Conservation (phyloP, 169 alveolate species). For the Plasmodium relictum region DNA sequence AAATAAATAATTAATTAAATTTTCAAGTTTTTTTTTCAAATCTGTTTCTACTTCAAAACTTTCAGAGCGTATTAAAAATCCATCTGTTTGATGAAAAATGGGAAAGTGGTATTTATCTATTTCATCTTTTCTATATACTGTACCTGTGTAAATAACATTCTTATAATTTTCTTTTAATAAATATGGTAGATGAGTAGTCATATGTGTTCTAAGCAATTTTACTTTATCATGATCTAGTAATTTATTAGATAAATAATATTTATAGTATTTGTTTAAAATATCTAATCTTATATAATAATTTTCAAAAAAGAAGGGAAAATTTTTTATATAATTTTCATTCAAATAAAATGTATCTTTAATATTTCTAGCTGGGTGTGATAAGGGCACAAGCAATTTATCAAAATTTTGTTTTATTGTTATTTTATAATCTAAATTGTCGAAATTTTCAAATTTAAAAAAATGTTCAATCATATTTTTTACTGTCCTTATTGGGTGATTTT, state of each 20-base stretch:
- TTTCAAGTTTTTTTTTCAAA: constrained; percentile 86
- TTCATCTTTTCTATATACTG: constrained; percentile 93
- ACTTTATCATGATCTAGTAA: constrained; percentile 62
- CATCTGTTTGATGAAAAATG: constrained; percentile 94
- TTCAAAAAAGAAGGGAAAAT: constrained; percentile 6
- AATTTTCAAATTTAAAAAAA: constrained; percentile 38
- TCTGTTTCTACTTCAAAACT: constrained; percentile 68
- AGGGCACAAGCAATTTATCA: constrained; percentile 92
- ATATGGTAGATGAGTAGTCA: constrained; percentile 92
- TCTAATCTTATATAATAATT: constrained; percentile 36
- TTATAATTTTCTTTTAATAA: constrained; percentile 84
- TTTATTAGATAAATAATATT: constrained; percentile 73
- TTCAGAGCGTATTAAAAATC: constrained; percentile 79
- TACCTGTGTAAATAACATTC: constrained; percentile 92
- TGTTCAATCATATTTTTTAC: constrained; percentile 51
- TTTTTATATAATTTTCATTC: constrained; percentile 77
- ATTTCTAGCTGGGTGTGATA: constrained; percentile 90
- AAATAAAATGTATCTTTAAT: constrained; percentile 92
- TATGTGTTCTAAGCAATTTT: constrained; percentile 90
- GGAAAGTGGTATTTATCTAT: constrained; percentile 95
- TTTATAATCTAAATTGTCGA: constrained; percentile 81
- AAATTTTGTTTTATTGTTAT: constrained; percentile 87
- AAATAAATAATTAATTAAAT: constrained; percentile 85
- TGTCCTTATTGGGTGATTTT: constrained; percentile 70
- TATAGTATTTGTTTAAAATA: constrained; percentile 71